Percentiles rank a stretch among this genome's conserved stretches.
These are phyloP conservation scores for Colletotrichum cereale DNA, from an alignment of 2,329 filamentous ascomycete genomes.

Conservation along the genomic window DNA sequence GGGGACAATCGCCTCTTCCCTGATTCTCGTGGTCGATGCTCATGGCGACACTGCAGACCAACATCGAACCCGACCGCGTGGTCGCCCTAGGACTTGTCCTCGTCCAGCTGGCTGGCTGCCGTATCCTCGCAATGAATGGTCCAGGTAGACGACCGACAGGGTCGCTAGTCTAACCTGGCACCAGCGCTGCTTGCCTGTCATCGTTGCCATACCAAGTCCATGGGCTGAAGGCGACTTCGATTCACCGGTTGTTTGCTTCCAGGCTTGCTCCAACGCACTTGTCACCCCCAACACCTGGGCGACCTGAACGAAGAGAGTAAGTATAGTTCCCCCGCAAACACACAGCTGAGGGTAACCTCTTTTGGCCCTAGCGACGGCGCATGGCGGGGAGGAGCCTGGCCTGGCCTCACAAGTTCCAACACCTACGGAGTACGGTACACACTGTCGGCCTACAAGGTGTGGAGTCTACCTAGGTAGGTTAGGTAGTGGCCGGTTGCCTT, in stretches of 20 bases:
- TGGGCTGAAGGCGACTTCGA: neutral
- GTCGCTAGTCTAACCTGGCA: conserved; percentile 6
- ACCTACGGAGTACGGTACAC: too few relatives aligned
- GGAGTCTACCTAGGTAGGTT: too few relatives aligned
- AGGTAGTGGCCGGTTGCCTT: neutral
- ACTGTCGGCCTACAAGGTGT: too few relatives aligned
- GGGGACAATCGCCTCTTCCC: too few relatives aligned
- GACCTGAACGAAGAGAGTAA: neutral
- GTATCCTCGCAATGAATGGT: neutral
- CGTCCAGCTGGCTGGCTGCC: conserved; percentile 17
- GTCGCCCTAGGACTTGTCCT: neutral
- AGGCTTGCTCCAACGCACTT: neutral
- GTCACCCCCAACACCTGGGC: neutral
- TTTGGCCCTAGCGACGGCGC: conserved; percentile 18
- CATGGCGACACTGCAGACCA: neutral
- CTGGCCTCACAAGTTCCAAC: conserved; percentile 10
- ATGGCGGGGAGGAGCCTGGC: conserved; percentile 20
- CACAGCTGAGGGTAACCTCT: conserved; percentile 23
- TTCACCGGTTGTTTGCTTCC: conserved; percentile 20
- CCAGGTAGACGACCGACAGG: conserved; percentile 2
- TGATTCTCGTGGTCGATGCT: neutral
- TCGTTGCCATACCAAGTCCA: neutral
- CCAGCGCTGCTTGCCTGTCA: neutral
- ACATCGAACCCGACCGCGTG: conserved; percentile 4
- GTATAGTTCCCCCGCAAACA: conserved; percentile 31